Conservation (phyloP, 2,329 filamentous ascomycete genomes). For the Neofusicoccum ribis region DNA sequence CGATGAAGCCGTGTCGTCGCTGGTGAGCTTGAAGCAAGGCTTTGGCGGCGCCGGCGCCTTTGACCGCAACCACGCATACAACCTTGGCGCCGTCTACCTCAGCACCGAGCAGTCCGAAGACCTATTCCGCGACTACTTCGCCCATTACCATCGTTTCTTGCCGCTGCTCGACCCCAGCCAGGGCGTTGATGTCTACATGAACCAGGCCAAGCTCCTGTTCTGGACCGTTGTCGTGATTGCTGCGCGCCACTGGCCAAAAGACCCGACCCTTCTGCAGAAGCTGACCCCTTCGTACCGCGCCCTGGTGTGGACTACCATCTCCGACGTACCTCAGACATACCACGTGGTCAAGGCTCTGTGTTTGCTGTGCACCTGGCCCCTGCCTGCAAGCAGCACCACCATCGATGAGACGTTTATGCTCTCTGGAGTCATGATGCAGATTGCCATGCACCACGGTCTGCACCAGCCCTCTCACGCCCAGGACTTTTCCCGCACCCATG, state of each 20-base stretch:
- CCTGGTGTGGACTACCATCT: constrained; percentile 74
- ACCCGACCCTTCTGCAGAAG: constrained; percentile 65
- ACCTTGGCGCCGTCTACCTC: constrained; percentile 18
- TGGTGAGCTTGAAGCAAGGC: constrained; percentile 20
- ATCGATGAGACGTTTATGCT: constrained; percentile 81
- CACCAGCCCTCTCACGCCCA: constrained; percentile 80
- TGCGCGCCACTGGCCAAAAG: constrained; percentile 66
- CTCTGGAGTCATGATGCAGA: constrained; percentile 83
- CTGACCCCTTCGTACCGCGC: constrained; percentile 67
- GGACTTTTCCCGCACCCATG: constrained; percentile 74
- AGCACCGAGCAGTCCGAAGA: constrained; percentile 44
- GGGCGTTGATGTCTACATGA: constrained; percentile 68
- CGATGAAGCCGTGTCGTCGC: constrained; percentile 19
- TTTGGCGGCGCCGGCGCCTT: constrained; percentile 9
- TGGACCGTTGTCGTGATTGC: constrained; percentile 81
- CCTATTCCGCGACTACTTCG: constrained; percentile 75
- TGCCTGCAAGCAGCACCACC: constrained; percentile 78
- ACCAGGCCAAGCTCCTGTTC: constrained; percentile 78
- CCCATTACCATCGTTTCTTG: constrained; percentile 73
- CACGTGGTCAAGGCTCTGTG: constrained; percentile 80
- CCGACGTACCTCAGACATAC: constrained; percentile 75
- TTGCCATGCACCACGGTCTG: constrained; percentile 78
- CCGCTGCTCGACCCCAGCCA: constrained; percentile 70
- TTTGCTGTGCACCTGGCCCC: constrained; percentile 76
- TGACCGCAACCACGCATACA: constrained; percentile 18